Evolutionary conservation across 768 basidiomycete genomes (phyloP).

Genomic region (Leccinum subtestaceum): DNA sequence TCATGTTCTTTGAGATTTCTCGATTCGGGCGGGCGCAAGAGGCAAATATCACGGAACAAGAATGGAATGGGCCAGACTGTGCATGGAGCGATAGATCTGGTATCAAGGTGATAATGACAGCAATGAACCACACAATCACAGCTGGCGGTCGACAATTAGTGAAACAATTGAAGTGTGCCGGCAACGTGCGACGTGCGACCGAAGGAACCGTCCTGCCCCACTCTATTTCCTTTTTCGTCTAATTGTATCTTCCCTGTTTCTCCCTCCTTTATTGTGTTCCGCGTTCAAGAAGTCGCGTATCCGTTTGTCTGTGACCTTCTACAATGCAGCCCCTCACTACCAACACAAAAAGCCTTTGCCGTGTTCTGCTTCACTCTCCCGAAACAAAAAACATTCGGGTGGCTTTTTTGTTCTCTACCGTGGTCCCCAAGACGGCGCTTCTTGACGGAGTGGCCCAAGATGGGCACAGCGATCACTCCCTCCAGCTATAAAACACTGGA

Average conservation of each 20-base stretch:
- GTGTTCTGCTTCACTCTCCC: slow-evolving; percentile 17
- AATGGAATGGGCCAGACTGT: slow-evolving; percentile 3
- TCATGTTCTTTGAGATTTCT: slow-evolving; percentile 31
- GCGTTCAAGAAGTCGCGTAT: slow-evolving; percentile 25
- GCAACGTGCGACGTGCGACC: slow-evolving; percentile 25
- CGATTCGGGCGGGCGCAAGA: slow-evolving; percentile 27
- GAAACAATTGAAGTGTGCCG: slow-evolving; percentile 32
- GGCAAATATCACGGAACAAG: slow-evolving; percentile 17
- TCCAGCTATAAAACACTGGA: slow-evolving; percentile 36
- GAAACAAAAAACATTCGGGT: slow-evolving; percentile 30
- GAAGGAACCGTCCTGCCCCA: slow-evolving; percentile 8
- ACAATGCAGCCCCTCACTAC: slow-evolving; percentile 34
- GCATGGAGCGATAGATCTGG: slow-evolving; percentile 24
- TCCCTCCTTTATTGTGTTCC: slow-evolving; percentile 34
- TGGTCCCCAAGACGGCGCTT: slow-evolving; percentile 24
- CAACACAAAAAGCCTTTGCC: slow-evolving; percentile 34
- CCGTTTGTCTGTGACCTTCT: slow-evolving; percentile 22
- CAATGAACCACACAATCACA: slow-evolving; percentile 15
- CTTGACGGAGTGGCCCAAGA: slow-evolving; percentile 32
- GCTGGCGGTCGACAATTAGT: slow-evolving; percentile 13
- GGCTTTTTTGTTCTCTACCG: slow-evolving; percentile 34
- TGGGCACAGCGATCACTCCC: slow-evolving; percentile 34
- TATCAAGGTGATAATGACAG: slow-evolving; percentile 10
- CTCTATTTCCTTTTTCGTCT: slow-evolving; percentile 34
- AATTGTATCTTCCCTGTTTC: slow-evolving; percentile 37